Percentiles rank a stretch among this genome's conserved stretches.
These are phyloP conservation scores for Saccharomycopsis hybrid DNA, from an alignment of 1,139 yeast genomes.

Conservation along the genomic window DNA sequence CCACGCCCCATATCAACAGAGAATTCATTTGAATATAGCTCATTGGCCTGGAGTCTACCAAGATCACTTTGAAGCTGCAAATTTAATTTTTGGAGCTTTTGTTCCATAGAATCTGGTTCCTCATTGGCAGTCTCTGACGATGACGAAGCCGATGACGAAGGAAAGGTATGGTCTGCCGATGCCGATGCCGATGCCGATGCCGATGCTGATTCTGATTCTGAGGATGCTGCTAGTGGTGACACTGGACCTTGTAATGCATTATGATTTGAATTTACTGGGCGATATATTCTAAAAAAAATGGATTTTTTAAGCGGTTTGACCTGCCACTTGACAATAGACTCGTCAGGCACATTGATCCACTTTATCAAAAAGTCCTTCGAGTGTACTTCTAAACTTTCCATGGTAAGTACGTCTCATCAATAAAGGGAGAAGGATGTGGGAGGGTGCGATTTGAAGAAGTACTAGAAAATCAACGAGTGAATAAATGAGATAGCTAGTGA, in stretches of 20 bases:
- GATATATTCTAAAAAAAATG: slow-evolving; percentile 41
- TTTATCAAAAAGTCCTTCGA: slow-evolving; percentile 83
- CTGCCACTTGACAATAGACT: slow-evolving; percentile 67
- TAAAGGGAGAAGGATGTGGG: too few species aligned
- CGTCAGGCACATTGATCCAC: slow-evolving; percentile 77
- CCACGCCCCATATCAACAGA: slow-evolving; percentile 44
- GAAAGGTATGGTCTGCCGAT: neutral
- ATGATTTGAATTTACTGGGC: neutral
- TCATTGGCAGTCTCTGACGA: too few species aligned
- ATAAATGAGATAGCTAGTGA: too few species aligned
- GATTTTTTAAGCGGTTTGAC: slow-evolving; percentile 79
- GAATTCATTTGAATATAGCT: slow-evolving; percentile 56
- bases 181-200: neutral
- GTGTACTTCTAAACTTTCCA: slow-evolving; percentile 88
- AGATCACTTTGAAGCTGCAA: slow-evolving; percentile 37
- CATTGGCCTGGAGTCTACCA: slow-evolving; percentile 46
- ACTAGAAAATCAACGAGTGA: too few species aligned
- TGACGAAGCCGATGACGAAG: slow-evolving; percentile 14
- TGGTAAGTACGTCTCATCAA: too few species aligned
- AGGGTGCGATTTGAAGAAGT: too few species aligned
- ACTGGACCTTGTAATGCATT: neutral
- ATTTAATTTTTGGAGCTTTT: slow-evolving; percentile 34
- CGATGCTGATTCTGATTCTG: too few species aligned
- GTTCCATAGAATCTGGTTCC: slow-evolving; percentile 30
- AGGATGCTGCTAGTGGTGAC: neutral